A percentile compares a stretch with the other conserved stretches of the same genome.
Evolutionary conservation across 164 flowering plant genomes (phyloP).

Genomic region (Macadamia tetraphylla): DNA sequence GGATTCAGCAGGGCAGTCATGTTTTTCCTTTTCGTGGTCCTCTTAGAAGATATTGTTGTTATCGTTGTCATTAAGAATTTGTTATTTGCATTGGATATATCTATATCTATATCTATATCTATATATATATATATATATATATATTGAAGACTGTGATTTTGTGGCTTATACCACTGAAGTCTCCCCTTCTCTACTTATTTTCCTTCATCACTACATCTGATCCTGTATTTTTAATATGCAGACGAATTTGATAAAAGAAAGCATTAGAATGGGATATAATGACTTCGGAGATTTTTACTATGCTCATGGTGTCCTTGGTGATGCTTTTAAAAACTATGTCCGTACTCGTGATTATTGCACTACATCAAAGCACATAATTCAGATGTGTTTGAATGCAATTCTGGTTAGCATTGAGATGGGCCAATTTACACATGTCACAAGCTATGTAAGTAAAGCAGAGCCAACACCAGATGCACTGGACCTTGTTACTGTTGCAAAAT

Average conservation of each 20-base stretch:
- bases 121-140: background rate
- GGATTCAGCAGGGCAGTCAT: too few relatives aligned
- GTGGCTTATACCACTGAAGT: too few relatives aligned
- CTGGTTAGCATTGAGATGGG: slow-evolving; percentile 69
- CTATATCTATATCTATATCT: too few relatives aligned
- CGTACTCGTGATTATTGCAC: slow-evolving; percentile 92
- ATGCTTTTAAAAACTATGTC: slow-evolving; percentile 82
- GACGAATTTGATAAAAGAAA: slow-evolving; percentile 96
- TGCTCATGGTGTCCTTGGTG: slow-evolving; percentile 79
- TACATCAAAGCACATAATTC: slow-evolving; percentile 61
- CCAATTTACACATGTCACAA: too few relatives aligned
- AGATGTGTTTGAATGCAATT: slow-evolving; percentile 70
- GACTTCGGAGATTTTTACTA: slow-evolving; percentile 91
- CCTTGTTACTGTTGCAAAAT: slow-evolving; percentile 40
- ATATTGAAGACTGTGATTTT: background rate
- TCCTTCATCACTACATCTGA: background rate
- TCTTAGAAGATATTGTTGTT: too few relatives aligned
- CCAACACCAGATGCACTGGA: slow-evolving; percentile 53
- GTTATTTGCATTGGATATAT: too few relatives aligned
- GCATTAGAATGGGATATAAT: slow-evolving; percentile 98
- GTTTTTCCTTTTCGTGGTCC: too few relatives aligned
- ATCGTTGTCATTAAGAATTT: too few relatives aligned
- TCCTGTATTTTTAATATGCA: slow-evolving; percentile 22
- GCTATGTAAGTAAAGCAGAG: slow-evolving; percentile 71
- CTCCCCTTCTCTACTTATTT: too few relatives aligned